Evolutionary conservation across 257 asterid genomes (phyloP).

Genomic region (Nicotiana otophora): DNA sequence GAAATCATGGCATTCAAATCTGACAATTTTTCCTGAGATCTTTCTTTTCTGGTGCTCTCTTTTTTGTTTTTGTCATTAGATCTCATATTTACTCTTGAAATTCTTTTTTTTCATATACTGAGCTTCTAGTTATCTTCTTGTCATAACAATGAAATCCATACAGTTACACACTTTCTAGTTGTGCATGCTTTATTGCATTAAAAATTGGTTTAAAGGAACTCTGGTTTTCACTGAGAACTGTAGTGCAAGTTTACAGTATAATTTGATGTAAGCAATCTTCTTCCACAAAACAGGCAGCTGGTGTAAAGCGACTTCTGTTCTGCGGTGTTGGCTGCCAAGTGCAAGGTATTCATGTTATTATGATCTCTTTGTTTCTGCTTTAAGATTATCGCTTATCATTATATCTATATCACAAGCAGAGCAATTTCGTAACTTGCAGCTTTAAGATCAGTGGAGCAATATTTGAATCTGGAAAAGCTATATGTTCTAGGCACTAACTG

Average conservation of each 20-base stretch:
- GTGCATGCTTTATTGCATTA: background rate
- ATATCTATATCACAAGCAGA: constrained; percentile 53
- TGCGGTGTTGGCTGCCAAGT: constrained; percentile 99
- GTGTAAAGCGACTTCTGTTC: constrained; percentile 91
- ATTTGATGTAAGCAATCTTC: background rate
- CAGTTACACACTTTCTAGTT: background rate
- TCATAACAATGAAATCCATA: constrained; percentile 4
- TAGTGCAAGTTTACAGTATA: background rate
- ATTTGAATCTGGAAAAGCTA: constrained; percentile 92
- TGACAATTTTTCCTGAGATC: background rate
- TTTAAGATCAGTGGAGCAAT: constrained; percentile 78
- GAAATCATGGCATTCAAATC: background rate
- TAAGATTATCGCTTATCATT: constrained; percentile 25
- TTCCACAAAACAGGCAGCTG: constrained; percentile 74
- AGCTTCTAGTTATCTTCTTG: background rate
- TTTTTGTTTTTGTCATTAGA: background rate
- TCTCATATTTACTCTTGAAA: background rate
- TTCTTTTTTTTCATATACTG: too few species aligned
- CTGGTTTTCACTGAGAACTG: background rate
- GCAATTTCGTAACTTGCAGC: constrained; percentile 87
- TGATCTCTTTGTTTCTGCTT: constrained; percentile 10
- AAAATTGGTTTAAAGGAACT: background rate
- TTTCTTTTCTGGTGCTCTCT: background rate
- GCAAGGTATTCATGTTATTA: constrained; percentile 57
- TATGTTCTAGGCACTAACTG: constrained; percentile 96